Conservation (phyloP, 257 asterid genomes). For the Nicotiana obtusifolia region DNA sequence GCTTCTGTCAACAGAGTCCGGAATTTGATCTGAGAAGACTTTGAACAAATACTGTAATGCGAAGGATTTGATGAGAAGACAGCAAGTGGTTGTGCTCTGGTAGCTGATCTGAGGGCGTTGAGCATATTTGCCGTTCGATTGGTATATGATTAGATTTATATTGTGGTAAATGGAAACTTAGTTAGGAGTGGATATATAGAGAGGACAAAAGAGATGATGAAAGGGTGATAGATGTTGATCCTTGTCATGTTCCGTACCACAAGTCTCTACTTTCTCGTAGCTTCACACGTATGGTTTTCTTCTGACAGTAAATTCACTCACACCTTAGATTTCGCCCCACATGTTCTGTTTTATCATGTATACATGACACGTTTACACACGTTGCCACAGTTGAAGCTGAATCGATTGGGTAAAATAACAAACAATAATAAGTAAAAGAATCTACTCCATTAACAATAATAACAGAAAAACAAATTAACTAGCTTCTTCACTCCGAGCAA, state of each 20-base stretch:
- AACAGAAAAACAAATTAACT: no score
- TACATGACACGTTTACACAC: not conserved
- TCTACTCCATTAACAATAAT: not conserved
- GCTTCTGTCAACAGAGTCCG: not conserved
- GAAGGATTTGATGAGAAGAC: not conserved
- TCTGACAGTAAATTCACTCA: not conserved
- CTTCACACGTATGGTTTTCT: constrained; percentile 22
- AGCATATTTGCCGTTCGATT: not conserved
- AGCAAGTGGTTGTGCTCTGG: not conserved
- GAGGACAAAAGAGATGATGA: not conserved
- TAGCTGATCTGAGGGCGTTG: not conserved
- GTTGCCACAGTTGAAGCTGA: not conserved
- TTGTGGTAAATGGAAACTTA: not conserved
- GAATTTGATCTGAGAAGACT: not conserved
- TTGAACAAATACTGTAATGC: not conserved
- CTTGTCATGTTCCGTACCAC: not conserved
- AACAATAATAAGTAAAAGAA: not conserved
- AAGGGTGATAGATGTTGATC: not conserved
- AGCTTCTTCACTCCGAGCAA: no score
- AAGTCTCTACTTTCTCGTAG: not conserved
- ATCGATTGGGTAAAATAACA: not conserved
- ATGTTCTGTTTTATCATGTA: not conserved
- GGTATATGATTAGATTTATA: not conserved
- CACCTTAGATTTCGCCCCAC: not conserved
- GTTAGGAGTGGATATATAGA: not conserved